phyloP scores from a whole-genome alignment of 2,329 filamentous ascomycete species.

The Ambrosiella beaveri region DNA sequence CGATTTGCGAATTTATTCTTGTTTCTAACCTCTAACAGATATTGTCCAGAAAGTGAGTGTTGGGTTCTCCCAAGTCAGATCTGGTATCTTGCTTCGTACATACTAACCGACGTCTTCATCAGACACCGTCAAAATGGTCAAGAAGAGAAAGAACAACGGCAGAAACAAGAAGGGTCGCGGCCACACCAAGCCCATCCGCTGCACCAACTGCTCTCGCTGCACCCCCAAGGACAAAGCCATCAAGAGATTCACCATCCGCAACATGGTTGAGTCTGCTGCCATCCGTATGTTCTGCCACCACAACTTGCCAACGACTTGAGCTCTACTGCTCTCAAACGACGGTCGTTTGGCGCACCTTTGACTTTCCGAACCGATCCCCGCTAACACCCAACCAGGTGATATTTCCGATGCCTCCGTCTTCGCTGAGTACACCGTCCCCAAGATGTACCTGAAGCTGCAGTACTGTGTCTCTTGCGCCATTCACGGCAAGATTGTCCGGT shows the following conservation, averaged over 20 bases:
- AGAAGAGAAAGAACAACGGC: slow-evolving; percentile 65
- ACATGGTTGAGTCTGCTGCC: slow-evolving; percentile 99
- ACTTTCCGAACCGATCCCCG: neutral
- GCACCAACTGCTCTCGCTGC: slow-evolving; percentile 60
- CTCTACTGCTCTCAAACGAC: neutral
- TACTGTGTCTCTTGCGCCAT: slow-evolving; percentile 99
- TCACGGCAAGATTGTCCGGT: slow-evolving; percentile 99
- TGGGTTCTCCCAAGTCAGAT: slow-evolving; percentile 12
- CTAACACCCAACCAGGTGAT: slow-evolving; percentile 52
- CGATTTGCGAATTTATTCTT: slow-evolving; percentile 7
- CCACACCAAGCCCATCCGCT: slow-evolving; percentile 97
- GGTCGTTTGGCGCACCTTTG: neutral
- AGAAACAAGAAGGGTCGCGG: slow-evolving; percentile 99
- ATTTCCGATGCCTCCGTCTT: slow-evolving; percentile 99
- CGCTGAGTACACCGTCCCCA: slow-evolving; percentile 96
- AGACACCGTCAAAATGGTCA: slow-evolving; percentile 50
- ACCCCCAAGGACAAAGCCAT: slow-evolving; percentile 99
- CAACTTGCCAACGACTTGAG: neutral
- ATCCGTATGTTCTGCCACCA: slow-evolving; percentile 65
- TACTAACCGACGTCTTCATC: slow-evolving; percentile 20
- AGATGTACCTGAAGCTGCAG: slow-evolving; percentile 99
- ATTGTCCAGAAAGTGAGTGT: slow-evolving; percentile 13
- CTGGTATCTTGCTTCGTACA: slow-evolving; percentile 14
- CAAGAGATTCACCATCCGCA: slow-evolving; percentile 99
- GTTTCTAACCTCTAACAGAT: slow-evolving; percentile 12